Evolutionary conservation across 768 basidiomycete genomes (phyloP), one percentile per base, ranked within the genome.

Genomic region (Galerina marginata): DNA sequence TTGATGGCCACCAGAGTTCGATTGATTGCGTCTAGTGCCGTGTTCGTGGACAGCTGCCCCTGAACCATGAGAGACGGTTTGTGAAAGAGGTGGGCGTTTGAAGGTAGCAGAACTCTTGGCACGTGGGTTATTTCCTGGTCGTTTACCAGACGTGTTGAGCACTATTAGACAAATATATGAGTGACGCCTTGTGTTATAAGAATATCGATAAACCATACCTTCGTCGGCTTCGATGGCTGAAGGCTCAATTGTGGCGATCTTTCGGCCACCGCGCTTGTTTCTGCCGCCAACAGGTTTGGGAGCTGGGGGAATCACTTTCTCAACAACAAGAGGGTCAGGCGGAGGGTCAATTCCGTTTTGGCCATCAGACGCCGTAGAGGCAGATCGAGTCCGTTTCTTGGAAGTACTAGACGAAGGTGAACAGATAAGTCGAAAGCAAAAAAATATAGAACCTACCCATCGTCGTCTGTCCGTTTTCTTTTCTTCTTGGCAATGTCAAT

Each of bases 311-410:
- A 65, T 53, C 4, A 66, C 54, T 67, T 75, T 77, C 45, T 68
- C 66, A 37, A 71, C 59, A 54, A 66, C 56, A 4, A 77, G 77
- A 2, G 82, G 79, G 10, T 85, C 84, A 45, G 81, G 81, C 49
- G 75, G 76, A 15, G 75, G 72, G 42, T 71, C 72, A 16, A 74
- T 71, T 40, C 79, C 73, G 46, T 69, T 75, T 57, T 79, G 77
- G 29, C 75, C 82, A 70, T 92, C 88, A 42, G 91, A 92, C 5
- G 80, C 78, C 40, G 82, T 86, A 29, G 92, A 93, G 48, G 86
- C 83, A 44, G 92, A 93, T 75, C 91, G 81, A 33, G 88, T 89
- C 44, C 90, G 86, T 75, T 93, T 93, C 74, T 86, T 86, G 54
- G 83, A 74, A 42, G 67, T 71, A 58, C 85, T 88, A 69, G 12